phyloP scores from a whole-genome alignment of 257 asterid species.

The Anisodus acutangulus region DNA sequence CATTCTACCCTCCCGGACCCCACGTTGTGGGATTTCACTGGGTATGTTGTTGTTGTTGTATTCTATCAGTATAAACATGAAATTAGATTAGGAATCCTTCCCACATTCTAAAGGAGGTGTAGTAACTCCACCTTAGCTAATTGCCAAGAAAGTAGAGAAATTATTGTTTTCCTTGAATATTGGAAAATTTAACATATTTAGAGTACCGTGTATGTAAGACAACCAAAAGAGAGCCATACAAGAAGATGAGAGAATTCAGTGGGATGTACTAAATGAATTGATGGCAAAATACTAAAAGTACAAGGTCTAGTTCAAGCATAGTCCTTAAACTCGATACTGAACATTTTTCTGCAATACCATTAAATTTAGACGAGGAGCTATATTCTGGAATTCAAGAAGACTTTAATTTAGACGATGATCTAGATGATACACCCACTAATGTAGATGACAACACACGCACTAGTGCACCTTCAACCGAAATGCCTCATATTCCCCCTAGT shows the following conservation, averaged over 20 bases:
- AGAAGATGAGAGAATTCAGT: background rate
- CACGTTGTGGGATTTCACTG: too few species aligned
- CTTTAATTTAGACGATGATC: too few species aligned
- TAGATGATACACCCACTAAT: too few species aligned
- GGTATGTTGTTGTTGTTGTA: too few species aligned
- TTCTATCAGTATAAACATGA: background rate
- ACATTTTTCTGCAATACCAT: too few species aligned
- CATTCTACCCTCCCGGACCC: too few species aligned
- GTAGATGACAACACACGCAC: too few species aligned
- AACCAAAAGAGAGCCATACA: background rate
- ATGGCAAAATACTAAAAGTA: constrained; percentile 14
- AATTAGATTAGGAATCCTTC: background rate
- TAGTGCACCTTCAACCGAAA: too few species aligned
- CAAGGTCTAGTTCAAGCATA: background rate
- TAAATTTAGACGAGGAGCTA: too few species aligned
- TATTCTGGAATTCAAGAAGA: too few species aligned
- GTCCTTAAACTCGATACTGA: background rate
- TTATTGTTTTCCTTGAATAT: constrained; percentile 14
- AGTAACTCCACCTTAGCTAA: background rate
- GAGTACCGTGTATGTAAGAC: background rate
- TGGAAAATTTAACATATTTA: background rate
- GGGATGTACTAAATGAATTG: background rate
- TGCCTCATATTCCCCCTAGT: too few species aligned
- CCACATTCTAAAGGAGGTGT: background rate
- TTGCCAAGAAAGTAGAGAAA: background rate